Evolutionary conservation across 192 early-diverging fungal genomes (phyloP).

Genomic region (Spizellomyces sp.): DNA sequence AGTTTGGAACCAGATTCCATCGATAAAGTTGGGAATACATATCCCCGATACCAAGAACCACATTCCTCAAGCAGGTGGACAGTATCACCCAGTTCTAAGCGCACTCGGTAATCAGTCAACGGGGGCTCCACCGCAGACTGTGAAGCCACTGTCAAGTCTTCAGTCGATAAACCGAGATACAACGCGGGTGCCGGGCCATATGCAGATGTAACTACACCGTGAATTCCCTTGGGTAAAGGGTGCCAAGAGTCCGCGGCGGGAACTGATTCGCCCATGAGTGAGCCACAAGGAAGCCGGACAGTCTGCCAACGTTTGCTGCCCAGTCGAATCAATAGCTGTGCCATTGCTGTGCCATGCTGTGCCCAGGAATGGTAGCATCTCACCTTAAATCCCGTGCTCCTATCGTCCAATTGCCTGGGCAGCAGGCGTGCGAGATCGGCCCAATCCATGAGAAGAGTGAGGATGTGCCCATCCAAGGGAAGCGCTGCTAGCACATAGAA

Average conservation of each 20-base stretch:
- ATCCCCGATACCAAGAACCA: constrained; percentile 63
- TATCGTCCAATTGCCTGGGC: too few relatives aligned
- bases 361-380: too few relatives aligned
- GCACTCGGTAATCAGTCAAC: constrained; percentile 1
- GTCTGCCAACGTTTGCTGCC: too few relatives aligned
- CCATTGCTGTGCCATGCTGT: too few relatives aligned
- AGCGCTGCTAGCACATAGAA: not conserved
- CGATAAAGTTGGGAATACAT: constrained; percentile 53
- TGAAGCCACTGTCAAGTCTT: not conserved
- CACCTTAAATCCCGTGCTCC: too few relatives aligned
- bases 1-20: constrained; percentile 38
- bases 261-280: too few relatives aligned
- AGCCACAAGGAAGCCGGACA: too few relatives aligned
- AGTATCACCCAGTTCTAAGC: constrained; percentile 55
- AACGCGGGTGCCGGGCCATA: not conserved
- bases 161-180: not conserved
- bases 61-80: constrained; percentile 60
- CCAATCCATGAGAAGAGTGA: not conserved
- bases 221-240: constrained; percentile 19
- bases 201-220: constrained; percentile 18
- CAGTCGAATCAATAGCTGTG: too few relatives aligned
- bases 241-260: constrained; percentile 3
- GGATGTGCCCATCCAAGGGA: not conserved
- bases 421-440: constrained; percentile 1
- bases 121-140: not conserved